phyloP scores from a whole-genome alignment of 306 rosid genomes.

The Elaeagnus macrophylla region DNA sequence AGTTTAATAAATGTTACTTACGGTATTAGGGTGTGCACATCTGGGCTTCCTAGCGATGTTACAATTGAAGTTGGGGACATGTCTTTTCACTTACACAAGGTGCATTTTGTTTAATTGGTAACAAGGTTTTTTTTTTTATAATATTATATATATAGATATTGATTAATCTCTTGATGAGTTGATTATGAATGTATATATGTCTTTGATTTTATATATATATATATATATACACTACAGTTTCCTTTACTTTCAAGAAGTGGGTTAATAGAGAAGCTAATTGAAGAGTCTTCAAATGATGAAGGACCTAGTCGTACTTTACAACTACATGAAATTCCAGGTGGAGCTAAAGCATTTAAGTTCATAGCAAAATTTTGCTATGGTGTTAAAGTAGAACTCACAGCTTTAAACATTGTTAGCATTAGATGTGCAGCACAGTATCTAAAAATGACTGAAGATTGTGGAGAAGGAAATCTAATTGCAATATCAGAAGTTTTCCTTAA shows the following conservation, averaged over 20 bases:
- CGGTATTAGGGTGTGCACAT: constrained; percentile 72
- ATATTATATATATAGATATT: too few relatives aligned
- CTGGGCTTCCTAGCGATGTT: constrained; percentile 93
- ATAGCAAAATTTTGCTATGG: constrained; percentile 96
- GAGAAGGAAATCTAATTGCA: constrained; percentile 71
- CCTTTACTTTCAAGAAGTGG: constrained; percentile 99
- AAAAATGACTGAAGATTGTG: constrained; percentile 88
- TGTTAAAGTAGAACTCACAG: constrained; percentile 85
- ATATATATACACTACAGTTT: constrained; percentile 66
- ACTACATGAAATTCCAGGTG: constrained; percentile 76
- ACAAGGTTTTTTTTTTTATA: too few relatives aligned
- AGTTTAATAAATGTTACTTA: too few relatives aligned
- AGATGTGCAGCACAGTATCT: constrained; percentile 87
- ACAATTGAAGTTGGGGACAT: constrained; percentile 87
- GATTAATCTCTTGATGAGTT: too few relatives aligned
- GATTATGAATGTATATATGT: background rate
- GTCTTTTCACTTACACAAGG: constrained; percentile 99
- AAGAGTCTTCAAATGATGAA: constrained; percentile 55
- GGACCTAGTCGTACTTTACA: constrained; percentile 52
- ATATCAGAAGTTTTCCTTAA: constrained; percentile 67
- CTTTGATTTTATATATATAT: constrained; percentile 13
- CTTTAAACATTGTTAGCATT: constrained; percentile 80
- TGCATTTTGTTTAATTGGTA: constrained; percentile 8
- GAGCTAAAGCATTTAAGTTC: constrained; percentile 78
- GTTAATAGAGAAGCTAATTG: constrained; percentile 67